Conservation (phyloP, 148 eudicot species). For the Camellia sinensis region DNA sequence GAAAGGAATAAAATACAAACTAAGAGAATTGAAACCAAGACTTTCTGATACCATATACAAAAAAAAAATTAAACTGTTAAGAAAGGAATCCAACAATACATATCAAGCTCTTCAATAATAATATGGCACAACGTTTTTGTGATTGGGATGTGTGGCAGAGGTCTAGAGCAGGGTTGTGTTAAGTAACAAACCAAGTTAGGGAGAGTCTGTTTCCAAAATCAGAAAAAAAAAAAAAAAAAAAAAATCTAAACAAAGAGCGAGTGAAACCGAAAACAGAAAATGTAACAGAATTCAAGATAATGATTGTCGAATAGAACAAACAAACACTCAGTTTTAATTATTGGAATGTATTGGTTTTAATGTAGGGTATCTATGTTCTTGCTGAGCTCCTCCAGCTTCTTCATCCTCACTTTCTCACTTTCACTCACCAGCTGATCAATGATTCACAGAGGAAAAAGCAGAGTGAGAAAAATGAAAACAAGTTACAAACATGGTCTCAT, state of each 20-base stretch:
- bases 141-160: neutral
- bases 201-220: neutral
- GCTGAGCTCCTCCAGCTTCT: constrained; percentile 79
- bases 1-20: too few relatives aligned
- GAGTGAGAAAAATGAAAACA: neutral
- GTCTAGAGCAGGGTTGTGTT: neutral
- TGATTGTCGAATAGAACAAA: neutral
- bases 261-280: neutral
- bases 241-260: neutral
- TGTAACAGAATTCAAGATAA: neutral
- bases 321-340: neutral
- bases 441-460: neutral
- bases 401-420: constrained; percentile 78
- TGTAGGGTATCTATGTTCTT: constrained; percentile 56
- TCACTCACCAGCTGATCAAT: constrained; percentile 69
- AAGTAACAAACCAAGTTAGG: neutral
- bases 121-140: too few relatives aligned
- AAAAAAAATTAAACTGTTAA: too few relatives aligned
- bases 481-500: neutral
- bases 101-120: too few relatives aligned
- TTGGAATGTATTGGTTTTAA: constrained; percentile 8
- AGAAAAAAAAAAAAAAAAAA: neutral
- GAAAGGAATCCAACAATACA: too few relatives aligned
- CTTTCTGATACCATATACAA: too few relatives aligned
- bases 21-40: too few relatives aligned